Conservation (phyloP, 2,329 filamentous ascomycete species). For the Epichloe amarillans region DNA sequence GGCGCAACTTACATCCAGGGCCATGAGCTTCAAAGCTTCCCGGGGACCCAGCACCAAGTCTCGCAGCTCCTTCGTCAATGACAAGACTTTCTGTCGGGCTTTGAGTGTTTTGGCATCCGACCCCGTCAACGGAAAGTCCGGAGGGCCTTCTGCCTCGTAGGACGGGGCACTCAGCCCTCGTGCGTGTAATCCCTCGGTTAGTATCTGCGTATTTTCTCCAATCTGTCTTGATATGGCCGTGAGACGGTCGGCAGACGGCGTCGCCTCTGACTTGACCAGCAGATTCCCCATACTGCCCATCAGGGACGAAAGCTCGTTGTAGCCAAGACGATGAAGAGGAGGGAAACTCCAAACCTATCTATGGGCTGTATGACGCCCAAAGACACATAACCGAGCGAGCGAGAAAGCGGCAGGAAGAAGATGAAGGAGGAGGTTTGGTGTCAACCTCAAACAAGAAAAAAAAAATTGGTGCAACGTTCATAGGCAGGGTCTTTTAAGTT, state of each 20-base stretch:
- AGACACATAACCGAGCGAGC: not conserved
- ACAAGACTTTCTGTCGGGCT: slow-evolving; percentile 11
- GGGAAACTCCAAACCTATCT: not conserved
- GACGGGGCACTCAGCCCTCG: slow-evolving; percentile 12
- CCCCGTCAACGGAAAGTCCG: slow-evolving; percentile 9
- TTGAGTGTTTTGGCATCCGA: slow-evolving; percentile 4
- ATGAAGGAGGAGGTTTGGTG: not conserved
- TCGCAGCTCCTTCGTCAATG: slow-evolving; percentile 11
- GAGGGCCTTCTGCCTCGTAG: slow-evolving; percentile 7
- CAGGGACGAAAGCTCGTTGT: too few relatives aligned
- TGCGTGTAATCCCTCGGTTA: slow-evolving; percentile 7
- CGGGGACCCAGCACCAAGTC: slow-evolving; percentile 11
- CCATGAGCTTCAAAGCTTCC: slow-evolving; percentile 13
- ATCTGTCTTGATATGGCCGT: slow-evolving; percentile 9
- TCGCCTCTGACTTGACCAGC: not conserved
- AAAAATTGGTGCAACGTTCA: not conserved
- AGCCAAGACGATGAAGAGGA: too few relatives aligned
- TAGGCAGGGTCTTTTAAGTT: not conserved
- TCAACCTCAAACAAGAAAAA: not conserved
- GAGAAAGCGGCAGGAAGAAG: not conserved
- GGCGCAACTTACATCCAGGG: slow-evolving; percentile 14
- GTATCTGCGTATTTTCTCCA: slow-evolving; percentile 9
- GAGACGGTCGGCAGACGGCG: slow-evolving; percentile 8
- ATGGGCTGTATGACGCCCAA: not conserved
- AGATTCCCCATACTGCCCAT: slow-evolving; percentile 1